Conservation (phyloP, 164 flowering plant species). For the Paratinospora sagittata region DNA sequence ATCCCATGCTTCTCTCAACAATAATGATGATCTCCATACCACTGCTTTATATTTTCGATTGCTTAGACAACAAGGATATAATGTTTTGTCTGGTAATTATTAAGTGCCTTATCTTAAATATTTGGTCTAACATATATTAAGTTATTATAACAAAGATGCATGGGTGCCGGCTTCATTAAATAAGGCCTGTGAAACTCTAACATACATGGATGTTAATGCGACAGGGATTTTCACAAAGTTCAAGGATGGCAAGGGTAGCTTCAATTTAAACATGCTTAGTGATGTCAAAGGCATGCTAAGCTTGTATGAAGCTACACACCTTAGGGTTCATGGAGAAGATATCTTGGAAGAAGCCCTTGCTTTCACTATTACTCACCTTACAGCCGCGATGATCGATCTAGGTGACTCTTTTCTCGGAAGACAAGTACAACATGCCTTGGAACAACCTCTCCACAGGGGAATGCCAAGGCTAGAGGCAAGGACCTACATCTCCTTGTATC, state of each 20-base stretch:
- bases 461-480: conserved; percentile 8
- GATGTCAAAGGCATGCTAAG: neutral
- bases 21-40: neutral
- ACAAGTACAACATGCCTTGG: neutral
- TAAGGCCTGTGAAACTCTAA: no score
- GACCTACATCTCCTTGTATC: neutral
- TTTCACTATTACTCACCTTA: neutral
- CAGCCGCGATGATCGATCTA: neutral
- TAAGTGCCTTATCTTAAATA: neutral
- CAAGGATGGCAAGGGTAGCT: conserved; percentile 1
- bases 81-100: neutral
- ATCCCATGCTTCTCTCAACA: neutral
- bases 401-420: neutral
- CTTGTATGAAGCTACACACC: conserved; percentile 5
- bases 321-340: conserved; percentile 5
- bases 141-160: no score
- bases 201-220: neutral
- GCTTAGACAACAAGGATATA: neutral
- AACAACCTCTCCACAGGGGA: neutral
- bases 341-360: conserved; percentile 4
- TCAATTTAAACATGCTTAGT: neutral
- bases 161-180: no score
- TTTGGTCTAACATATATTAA: neutral
- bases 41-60: conserved; percentile 1
- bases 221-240: conserved; percentile 2